A percentile compares a stretch with the other conserved stretches of the same genome.
Conservation (phyloP, 345 rosid species). For the Physaria fendleri region DNA sequence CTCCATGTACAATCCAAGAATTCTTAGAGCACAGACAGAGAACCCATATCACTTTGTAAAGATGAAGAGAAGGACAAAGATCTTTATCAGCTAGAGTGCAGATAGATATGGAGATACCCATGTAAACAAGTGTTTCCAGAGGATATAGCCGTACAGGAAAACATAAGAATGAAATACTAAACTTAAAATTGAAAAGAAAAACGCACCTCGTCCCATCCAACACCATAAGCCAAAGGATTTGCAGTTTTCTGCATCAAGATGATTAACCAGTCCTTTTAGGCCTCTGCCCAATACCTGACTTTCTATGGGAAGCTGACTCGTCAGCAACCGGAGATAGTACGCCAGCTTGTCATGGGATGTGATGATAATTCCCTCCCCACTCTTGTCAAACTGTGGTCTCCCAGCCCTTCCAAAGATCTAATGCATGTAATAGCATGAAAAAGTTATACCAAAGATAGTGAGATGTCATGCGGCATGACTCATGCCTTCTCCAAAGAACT, state of each 20-base stretch:
- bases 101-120: too few species aligned
- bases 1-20: conserved; percentile 17
- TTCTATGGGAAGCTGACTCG: conserved; percentile 97
- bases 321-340: conserved; percentile 80
- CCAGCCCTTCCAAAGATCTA: conserved; percentile 99
- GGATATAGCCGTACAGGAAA: too few species aligned
- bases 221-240: conserved; percentile 94
- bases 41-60: too few species aligned
- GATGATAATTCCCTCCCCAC: conserved; percentile 97
- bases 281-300: conserved; percentile 64
- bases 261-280: not conserved
- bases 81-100: too few species aligned
- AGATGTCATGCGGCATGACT: not conserved
- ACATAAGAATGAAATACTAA: not conserved
- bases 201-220: conserved; percentile 98
- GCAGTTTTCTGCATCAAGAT: conserved; percentile 8
- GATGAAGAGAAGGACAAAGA: too few species aligned
- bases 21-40: too few species aligned
- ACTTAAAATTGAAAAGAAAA: conserved; percentile 7
- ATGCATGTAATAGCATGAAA: conserved; percentile 11
- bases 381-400: conserved; percentile 98
- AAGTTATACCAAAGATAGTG: conserved; percentile 6
- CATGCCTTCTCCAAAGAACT: conserved; percentile 3
- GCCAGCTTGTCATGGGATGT: conserved; percentile 94
- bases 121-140: too few species aligned